These are phyloP conservation scores for Aureococcus anophagefferens DNA, from an alignment of 108 stramenopile genomes.

Conservation along the genomic window DNA sequence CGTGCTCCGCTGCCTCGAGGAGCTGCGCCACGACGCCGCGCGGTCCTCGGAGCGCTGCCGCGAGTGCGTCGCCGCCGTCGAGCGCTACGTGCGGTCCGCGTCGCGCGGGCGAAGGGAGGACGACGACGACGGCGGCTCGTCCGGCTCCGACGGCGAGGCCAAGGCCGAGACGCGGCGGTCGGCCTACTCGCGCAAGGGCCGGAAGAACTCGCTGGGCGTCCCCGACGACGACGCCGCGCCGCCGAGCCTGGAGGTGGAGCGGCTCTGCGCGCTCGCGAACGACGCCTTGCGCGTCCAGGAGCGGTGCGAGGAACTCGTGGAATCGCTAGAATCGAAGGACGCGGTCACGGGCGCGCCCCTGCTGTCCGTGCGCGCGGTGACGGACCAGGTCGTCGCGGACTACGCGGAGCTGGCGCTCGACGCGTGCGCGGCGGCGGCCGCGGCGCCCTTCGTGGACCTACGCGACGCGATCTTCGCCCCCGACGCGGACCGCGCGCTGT, in stretches of 20 bases:
- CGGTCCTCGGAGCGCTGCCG: background rate
- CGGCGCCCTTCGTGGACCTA: background rate
- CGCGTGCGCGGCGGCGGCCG: background rate
- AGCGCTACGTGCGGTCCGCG: background rate
- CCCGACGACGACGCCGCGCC: background rate
- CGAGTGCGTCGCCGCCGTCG: background rate
- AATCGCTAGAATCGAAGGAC: background rate
- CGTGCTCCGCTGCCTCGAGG: background rate
- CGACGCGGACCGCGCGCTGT: background rate
- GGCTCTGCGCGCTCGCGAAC: background rate
- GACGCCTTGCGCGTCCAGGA: background rate
- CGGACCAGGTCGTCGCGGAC: background rate
- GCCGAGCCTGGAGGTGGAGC: background rate
- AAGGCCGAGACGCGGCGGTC: background rate
- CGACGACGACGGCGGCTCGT: background rate
- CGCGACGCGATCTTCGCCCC: background rate
- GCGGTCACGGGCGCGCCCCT: background rate
- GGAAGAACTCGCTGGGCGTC: background rate
- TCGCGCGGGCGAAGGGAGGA: no score
- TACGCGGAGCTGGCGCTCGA: background rate
- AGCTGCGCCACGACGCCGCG: background rate
- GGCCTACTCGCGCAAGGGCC: no score
- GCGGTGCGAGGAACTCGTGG: background rate
- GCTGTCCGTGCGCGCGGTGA: background rate
- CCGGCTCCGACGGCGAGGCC: background rate